phyloP scores from a whole-genome alignment of 2,329 filamentous ascomycete species.

The Pseudophaeomoniella oleicola region DNA sequence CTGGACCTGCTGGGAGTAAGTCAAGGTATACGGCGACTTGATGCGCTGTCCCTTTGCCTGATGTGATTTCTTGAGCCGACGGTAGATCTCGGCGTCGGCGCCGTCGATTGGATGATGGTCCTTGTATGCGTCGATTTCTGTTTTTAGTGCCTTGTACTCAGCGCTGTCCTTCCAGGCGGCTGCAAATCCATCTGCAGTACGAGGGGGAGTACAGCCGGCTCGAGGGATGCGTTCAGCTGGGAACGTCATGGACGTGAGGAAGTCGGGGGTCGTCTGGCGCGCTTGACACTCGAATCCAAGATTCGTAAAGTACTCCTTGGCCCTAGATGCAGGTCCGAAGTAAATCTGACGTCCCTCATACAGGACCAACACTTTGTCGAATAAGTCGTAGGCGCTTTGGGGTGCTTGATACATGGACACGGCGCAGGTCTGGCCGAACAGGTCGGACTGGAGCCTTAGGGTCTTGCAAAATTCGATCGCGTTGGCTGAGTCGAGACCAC shows the following conservation, averaged over 20 bases:
- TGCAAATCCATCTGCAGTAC: constrained; percentile 55
- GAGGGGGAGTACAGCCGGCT: constrained; percentile 50
- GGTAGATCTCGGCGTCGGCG: constrained; percentile 1
- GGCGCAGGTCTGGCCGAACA: constrained; percentile 34
- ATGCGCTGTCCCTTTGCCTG: constrained; percentile 3
- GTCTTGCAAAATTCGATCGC: constrained; percentile 44
- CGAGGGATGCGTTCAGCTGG: constrained; percentile 42
- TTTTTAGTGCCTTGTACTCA: constrained; percentile 11
- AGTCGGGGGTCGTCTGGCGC: constrained; percentile 55
- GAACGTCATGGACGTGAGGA: constrained; percentile 55
- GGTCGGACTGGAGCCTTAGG: constrained; percentile 34
- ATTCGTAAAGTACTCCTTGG: constrained; percentile 50
- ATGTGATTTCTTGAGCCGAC: constrained; percentile 3
- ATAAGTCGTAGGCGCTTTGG: constrained; percentile 41
- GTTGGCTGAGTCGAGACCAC: constrained; percentile 41
- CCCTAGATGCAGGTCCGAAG: constrained; percentile 48
- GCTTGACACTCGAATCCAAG: constrained; percentile 55
- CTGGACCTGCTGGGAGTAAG: not conserved
- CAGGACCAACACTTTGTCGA: constrained; percentile 61
- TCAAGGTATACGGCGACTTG: constrained; percentile 20
- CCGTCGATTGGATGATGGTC: constrained; percentile 3
- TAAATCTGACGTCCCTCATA: constrained; percentile 69
- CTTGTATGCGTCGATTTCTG: constrained; percentile 5
- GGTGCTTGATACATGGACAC: constrained; percentile 45
- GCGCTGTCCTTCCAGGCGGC: constrained; percentile 28